Percentiles rank a stretch among this genome's conserved stretches.
Evolutionary conservation across 441 rosid genomes (phyloP).

Genomic region (Aquilaria agallochum): DNA sequence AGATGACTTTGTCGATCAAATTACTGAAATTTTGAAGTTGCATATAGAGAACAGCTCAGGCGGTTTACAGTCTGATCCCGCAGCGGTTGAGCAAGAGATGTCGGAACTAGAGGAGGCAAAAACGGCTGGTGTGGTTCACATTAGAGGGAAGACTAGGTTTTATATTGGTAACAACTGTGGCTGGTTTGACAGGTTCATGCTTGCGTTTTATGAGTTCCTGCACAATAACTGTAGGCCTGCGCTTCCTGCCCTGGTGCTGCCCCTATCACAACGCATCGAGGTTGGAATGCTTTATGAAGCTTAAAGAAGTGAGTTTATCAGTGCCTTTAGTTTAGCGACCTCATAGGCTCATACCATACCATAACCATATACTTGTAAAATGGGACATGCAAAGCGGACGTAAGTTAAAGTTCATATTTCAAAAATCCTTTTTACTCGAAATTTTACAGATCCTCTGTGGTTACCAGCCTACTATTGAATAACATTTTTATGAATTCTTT

Average conservation of each 20-base stretch:
- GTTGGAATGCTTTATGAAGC: constrained; percentile 66
- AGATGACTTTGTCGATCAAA: constrained; percentile 44
- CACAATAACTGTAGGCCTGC: constrained; percentile 61
- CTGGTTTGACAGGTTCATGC: constrained; percentile 50
- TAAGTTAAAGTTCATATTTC: no score
- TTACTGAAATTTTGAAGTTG: constrained; percentile 31
- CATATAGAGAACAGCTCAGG: constrained; percentile 20
- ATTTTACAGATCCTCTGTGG: no score
- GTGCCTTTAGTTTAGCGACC: background rate
- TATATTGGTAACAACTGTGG: constrained; percentile 31
- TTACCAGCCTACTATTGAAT: no score
- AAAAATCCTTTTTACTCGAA: no score
- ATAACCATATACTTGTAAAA: no score
- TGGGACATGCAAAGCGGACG: no score
- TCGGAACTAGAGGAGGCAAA: constrained; percentile 37
- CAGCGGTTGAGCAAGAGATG: constrained; percentile 29
- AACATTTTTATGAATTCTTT: no score
- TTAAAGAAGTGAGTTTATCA: constrained; percentile 12
- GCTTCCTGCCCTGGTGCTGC: constrained; percentile 52
- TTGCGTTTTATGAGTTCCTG: constrained; percentile 55
- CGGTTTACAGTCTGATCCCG: constrained; percentile 11
- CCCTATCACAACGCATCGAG: constrained; percentile 43
- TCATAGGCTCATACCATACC: no score
- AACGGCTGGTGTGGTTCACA: constrained; percentile 43
- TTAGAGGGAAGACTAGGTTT: constrained; percentile 60